Evolutionary conservation across 306 rosid genomes (phyloP).

Genomic region (Inga laurina): DNA sequence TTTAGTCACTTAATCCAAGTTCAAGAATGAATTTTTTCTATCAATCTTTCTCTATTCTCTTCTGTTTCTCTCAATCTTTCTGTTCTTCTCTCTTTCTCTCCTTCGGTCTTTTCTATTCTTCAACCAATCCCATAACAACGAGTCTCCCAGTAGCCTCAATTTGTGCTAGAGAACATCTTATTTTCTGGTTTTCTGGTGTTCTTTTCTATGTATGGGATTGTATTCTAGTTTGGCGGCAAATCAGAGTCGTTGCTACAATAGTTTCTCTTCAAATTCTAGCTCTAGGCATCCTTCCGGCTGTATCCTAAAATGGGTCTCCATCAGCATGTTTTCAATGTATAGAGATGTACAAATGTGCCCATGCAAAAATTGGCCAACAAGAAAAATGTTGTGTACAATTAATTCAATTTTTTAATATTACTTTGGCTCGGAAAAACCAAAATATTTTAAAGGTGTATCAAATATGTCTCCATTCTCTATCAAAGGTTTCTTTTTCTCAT

Average conservation of each 20-base stretch:
- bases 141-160: not conserved
- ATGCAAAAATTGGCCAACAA: not conserved
- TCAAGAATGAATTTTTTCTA: not conserved
- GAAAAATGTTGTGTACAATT: not conserved
- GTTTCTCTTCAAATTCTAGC: not conserved
- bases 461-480: not conserved
- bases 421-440: too few species aligned
- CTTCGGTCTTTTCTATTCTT: too few species aligned
- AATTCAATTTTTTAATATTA: not conserved
- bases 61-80: too few species aligned
- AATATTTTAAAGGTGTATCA: not conserved
- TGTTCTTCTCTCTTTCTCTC: too few species aligned
- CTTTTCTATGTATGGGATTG: not conserved
- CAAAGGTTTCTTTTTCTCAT: conserved; percentile 22
- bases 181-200: not conserved
- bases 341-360: not conserved
- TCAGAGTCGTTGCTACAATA: too few species aligned
- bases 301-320: not conserved
- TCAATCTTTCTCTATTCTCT: too few species aligned
- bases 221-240: not conserved
- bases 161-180: not conserved
- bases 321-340: not conserved
- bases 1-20: not conserved
- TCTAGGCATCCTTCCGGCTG: not conserved
- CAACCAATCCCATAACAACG: too few species aligned